phyloP scores from a whole-genome alignment of 352 stramenopile genomes.

The Phytophthora brassicae region DNA sequence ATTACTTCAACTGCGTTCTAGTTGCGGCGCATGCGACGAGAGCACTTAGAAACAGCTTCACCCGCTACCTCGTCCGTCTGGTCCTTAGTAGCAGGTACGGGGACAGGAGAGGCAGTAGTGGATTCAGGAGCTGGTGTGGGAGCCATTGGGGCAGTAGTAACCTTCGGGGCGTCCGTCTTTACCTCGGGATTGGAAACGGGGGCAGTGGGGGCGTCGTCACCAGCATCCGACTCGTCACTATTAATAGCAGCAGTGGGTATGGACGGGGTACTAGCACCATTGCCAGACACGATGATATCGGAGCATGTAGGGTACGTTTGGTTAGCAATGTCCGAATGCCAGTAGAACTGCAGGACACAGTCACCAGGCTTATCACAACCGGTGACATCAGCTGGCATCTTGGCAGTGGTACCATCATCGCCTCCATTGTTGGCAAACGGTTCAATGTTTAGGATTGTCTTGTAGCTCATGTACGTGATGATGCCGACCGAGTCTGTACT shows the following conservation, averaged over 20 bases:
- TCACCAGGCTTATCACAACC: conserved; percentile 40
- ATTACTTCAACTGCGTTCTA: conserved; percentile 7
- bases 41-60: conserved; percentile 26
- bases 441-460: conserved; percentile 37
- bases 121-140: background rate
- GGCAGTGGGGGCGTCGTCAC: background rate
- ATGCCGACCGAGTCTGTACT: conserved; percentile 33
- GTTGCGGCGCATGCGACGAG: conserved; percentile 27
- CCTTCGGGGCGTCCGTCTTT: conserved; percentile 8
- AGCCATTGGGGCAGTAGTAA: background rate
- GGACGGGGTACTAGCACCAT: conserved; percentile 11
- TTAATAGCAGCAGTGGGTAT: background rate
- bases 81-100: conserved; percentile 9
- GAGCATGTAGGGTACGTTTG: conserved; percentile 44
- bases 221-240: background rate
- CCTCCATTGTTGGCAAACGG: conserved; percentile 42
- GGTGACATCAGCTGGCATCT: conserved; percentile 38
- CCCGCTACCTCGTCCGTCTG: conserved; percentile 16
- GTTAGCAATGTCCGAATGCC: conserved; percentile 38
- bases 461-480: conserved; percentile 50
- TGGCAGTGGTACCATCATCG: conserved; percentile 27
- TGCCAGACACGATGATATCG: conserved; percentile 37
- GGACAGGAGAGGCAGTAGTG: conserved; percentile 2
- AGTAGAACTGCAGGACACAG: conserved; percentile 45
- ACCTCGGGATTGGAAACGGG: conserved; percentile 8